Evolutionary conservation across 257 asterid species (phyloP).

Genomic region (Salvia splendens): DNA sequence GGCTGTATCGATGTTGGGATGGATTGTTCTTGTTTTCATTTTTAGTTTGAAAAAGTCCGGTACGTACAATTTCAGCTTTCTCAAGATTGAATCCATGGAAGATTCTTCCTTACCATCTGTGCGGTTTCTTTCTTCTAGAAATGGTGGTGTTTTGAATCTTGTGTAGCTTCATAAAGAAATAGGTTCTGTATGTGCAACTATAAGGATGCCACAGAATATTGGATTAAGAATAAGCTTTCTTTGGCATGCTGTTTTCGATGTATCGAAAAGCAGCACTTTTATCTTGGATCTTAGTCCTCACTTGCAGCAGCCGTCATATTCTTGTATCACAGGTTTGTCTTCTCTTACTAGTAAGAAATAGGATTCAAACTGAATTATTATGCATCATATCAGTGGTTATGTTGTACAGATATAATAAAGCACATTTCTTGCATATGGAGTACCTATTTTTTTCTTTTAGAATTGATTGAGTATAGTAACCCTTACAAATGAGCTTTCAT

Average conservation of each 20-base stretch:
- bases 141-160: constrained; percentile 60
- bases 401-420: constrained; percentile 8
- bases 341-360: constrained; percentile 12
- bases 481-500: neutral
- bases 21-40: constrained; percentile 66
- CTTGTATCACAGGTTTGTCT: constrained; percentile 24
- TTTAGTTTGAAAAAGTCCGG: constrained; percentile 94
- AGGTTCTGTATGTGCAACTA: constrained; percentile 15
- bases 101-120: constrained; percentile 86
- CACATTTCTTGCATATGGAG: neutral
- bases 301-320: constrained; percentile 25
- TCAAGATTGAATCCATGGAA: constrained; percentile 79
- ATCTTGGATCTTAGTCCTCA: constrained; percentile 18
- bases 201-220: constrained; percentile 20
- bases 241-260: neutral
- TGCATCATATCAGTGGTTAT: constrained; percentile 20
- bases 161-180: constrained; percentile 47
- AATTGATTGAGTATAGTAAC: neutral
- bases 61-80: constrained; percentile 59
- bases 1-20: constrained; percentile 83
- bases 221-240: constrained; percentile 14
- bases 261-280: neutral
- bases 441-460: neutral
- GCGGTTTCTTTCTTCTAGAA: constrained; percentile 67
- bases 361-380: neutral